Conservation (phyloP, 352 stramenopile species). For the Saprolegnia parasitica region DNA sequence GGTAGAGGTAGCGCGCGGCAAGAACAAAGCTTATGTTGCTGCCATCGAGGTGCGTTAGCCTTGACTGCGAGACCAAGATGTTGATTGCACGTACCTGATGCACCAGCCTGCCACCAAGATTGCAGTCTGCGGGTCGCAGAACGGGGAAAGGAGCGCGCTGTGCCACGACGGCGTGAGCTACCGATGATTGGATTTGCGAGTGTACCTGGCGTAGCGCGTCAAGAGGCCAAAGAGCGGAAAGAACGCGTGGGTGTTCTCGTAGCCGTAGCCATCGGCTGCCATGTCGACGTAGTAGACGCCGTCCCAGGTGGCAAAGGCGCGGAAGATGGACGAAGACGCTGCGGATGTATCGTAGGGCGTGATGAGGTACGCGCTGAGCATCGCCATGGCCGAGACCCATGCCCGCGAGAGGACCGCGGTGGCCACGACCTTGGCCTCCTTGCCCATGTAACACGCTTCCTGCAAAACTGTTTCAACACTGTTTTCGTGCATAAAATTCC, state of each 20-base stretch:
- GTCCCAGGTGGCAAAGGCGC: constrained; percentile 74
- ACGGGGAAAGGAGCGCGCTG: constrained; percentile 26
- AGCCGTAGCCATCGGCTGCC: constrained; percentile 67
- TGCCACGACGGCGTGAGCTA: background rate
- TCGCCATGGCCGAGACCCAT: constrained; percentile 44
- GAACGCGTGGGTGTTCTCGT: constrained; percentile 82
- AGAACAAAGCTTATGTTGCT: constrained; percentile 74
- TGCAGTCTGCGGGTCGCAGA: constrained; percentile 28
- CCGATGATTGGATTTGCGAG: background rate
- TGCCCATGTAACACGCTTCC: background rate
- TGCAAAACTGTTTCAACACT: constrained; percentile 9
- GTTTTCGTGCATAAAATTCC: background rate
- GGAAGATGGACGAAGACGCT: constrained; percentile 33
- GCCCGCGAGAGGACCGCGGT: constrained; percentile 48
- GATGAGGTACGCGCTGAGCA: constrained; percentile 44
- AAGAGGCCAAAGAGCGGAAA: constrained; percentile 75
- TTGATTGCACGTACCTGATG: constrained; percentile 35
- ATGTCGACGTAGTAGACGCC: constrained; percentile 80
- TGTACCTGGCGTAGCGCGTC: constrained; percentile 32
- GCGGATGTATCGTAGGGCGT: constrained; percentile 68
- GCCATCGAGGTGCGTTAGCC: background rate
- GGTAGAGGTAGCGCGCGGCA: constrained; percentile 65
- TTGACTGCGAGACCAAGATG: background rate
- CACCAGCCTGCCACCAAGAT: constrained; percentile 49
- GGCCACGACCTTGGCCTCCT: constrained; percentile 38